Evolutionary conservation across 805 yeast genomes (phyloP).

Genomic region (Teunomyces panamensis): DNA sequence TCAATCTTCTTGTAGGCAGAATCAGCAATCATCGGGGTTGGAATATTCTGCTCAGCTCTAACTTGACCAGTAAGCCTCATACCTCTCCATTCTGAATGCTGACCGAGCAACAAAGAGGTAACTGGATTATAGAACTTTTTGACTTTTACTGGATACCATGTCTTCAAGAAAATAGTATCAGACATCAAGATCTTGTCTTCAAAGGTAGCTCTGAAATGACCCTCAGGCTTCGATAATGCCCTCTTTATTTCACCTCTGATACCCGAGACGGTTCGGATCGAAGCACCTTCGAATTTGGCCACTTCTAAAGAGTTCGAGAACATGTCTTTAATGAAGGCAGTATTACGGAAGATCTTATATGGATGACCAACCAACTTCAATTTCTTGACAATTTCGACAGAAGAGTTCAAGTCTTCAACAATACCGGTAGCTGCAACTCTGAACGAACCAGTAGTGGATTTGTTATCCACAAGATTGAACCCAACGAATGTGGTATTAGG

Average conservation of each 20-base stretch:
- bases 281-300: constrained; percentile 97
- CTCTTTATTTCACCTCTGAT: constrained; percentile 96
- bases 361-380: constrained; percentile 95
- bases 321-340: constrained; percentile 98
- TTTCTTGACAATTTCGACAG: constrained; percentile 91
- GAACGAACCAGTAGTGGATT: constrained; percentile 83
- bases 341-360: constrained; percentile 86
- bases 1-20: constrained; percentile 68
- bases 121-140: constrained; percentile 95
- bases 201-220: constrained; percentile 92
- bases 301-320: constrained; percentile 89
- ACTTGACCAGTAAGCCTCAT: constrained; percentile 95
- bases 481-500: constrained; percentile 98
- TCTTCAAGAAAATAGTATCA: constrained; percentile 84
- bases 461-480: constrained; percentile 80
- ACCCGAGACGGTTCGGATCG: constrained; percentile 94
- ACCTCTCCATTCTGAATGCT: constrained; percentile 91
- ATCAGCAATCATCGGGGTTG: constrained; percentile 56
- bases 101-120: constrained; percentile 73
- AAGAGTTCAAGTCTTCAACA: constrained; percentile 87
- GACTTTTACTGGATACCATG: constrained; percentile 95
- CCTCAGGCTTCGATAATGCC: constrained; percentile 92
- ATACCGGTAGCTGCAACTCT: constrained; percentile 97
- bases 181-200: constrained; percentile 92
- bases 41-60: constrained; percentile 68